Percentiles rank a stretch among this genome's conserved stretches.
Evolutionary conservation across 2,329 filamentous ascomycete genomes (phyloP).

Genomic region (Rutstroemia sp.): DNA sequence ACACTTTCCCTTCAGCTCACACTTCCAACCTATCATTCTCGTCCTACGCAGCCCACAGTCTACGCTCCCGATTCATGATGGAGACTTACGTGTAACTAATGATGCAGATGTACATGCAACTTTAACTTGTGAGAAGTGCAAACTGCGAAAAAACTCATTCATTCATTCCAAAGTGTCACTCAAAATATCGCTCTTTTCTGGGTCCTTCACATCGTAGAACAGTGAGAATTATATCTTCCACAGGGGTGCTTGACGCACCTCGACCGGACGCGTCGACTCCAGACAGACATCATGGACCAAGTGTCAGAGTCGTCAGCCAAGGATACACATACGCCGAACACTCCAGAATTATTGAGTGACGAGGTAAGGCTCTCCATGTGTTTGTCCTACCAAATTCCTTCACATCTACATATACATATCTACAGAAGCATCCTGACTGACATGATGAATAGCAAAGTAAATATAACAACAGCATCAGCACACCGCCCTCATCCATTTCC

Average conservation of each 20-base stretch:
- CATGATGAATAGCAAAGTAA: not conserved
- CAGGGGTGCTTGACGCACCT: conserved; percentile 9
- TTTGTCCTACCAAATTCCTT: not conserved
- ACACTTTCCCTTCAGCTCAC: not conserved
- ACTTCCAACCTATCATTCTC: conserved; percentile 4
- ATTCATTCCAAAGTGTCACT: not conserved
- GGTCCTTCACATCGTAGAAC: not conserved
- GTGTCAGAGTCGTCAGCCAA: conserved; percentile 2
- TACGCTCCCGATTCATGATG: not conserved
- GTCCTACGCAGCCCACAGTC: conserved; percentile 2
- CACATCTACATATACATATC: not conserved
- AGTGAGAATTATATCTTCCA: conserved; percentile 5
- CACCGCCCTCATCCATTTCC: conserved; percentile 9
- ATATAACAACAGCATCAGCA: conserved; percentile 1
- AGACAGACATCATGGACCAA: conserved; percentile 5
- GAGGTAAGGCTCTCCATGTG: conserved; percentile 2
- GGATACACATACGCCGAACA: conserved; percentile 8
- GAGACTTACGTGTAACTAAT: conserved; percentile 7
- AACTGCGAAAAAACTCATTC: not conserved
- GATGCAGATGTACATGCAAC: not conserved
- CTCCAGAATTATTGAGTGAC: conserved; percentile 6
- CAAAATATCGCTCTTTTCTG: not conserved
- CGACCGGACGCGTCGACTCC: not conserved
- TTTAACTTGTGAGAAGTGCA: no score
- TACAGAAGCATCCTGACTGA: not conserved